phyloP scores from a whole-genome alignment of 2,329 filamentous ascomycete species.

The Colletotrichum tamarilloi region DNA sequence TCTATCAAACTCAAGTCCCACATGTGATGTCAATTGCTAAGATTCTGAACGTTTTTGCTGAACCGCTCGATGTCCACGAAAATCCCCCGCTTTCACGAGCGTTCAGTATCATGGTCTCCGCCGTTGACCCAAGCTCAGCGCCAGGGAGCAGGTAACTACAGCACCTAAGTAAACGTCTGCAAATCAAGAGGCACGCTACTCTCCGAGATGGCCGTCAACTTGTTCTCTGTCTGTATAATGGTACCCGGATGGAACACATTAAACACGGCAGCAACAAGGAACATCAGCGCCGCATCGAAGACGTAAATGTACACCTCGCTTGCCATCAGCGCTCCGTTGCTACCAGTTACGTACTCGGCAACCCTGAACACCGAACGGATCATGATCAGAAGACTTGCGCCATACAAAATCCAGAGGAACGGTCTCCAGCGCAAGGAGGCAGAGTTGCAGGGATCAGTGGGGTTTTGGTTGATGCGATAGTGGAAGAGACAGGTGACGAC shows the following conservation, averaged over 20 bases:
- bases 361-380: constrained; percentile 57
- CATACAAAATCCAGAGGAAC: constrained; percentile 45
- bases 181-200: too few species aligned
- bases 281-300: constrained; percentile 55
- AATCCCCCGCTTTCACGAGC: too few species aligned
- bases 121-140: too few species aligned
- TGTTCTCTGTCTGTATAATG: too few species aligned
- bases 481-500: constrained; percentile 57
- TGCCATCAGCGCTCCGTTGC: constrained; percentile 50
- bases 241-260: constrained; percentile 39
- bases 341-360: constrained; percentile 57
- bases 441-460: constrained; percentile 33
- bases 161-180: too few species aligned
- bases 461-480: constrained; percentile 27
- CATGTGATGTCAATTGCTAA: too few species aligned
- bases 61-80: too few species aligned
- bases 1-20: too few species aligned
- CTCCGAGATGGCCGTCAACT: too few species aligned
- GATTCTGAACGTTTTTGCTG: too few species aligned
- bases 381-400: constrained; percentile 51
- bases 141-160: too few species aligned
- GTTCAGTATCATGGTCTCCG: too few species aligned
- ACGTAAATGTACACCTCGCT: constrained; percentile 55
- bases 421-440: constrained; percentile 40
- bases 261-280: constrained; percentile 37